Base-by-base conservation (phyloP, 2,329 filamentous ascomycete species). In the Colletotrichum trifolii region DNA sequence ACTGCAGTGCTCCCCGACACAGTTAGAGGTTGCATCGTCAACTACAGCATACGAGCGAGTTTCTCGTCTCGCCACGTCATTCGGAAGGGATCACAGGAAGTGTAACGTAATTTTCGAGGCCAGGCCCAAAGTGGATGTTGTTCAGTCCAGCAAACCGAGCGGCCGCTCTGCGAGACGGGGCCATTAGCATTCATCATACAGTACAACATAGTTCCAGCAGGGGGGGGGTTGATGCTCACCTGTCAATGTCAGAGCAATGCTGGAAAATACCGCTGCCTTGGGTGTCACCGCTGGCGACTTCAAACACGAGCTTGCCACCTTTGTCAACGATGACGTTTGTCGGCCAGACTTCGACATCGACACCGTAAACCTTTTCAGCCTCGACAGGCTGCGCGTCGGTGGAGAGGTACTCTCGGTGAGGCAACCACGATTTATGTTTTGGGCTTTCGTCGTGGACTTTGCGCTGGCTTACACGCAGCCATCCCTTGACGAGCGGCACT, bases 311-410 rank as follows among this genome's bases (percentile, higher is more conserved):
- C 69, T 77, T 81, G 0, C 80, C 83, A 0, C 86, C 86, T 39
- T 73, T 71, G 33, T 74, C 73, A 9, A 76, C 68, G 35, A 89
- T 76, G 0, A 89, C 85, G 65, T 87, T 88, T 0, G 87, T 89
- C 0, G 88, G 87, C 88, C 87, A 90, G 0, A 90, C 73, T 72
- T 90, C 88, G 0, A 90, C 78, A 66, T 90, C 87, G 0, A 89
- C 85, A 0, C 72, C 74, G 69, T 91, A 90, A 0, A 88, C 77
- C 59, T 87, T 83, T 0, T 83, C 84, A 0, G 80, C 76, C 35
- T 83, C 79, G 8, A 90, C 86, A 1, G 82, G 79, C 49, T 80
- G 79, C 3, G 86, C 83, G 65, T 90, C 87, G 0, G 77, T 84
- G 42, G 81, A 84, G 15, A 81, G 77, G 70, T 90, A 91, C 53